Conservation (phyloP, 257 asterid species). For the Nicotiana obtusifolia region DNA sequence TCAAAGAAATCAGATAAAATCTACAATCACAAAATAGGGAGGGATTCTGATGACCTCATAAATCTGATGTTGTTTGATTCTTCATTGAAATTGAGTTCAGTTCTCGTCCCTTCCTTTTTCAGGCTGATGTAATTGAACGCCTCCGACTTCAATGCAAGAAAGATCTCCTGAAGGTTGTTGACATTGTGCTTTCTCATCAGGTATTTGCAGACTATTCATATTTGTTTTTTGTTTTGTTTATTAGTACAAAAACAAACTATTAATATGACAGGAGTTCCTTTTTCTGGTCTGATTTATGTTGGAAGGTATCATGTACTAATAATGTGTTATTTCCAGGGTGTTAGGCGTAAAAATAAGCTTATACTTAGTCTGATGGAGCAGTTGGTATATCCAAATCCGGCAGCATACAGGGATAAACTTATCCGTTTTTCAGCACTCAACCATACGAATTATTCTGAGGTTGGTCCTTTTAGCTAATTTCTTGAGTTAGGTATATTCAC, state of each 20-base stretch:
- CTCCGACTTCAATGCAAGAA: conserved; percentile 89
- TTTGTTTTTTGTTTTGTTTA: too few species aligned
- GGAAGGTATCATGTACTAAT: conserved; percentile 5
- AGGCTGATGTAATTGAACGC: conserved; percentile 98
- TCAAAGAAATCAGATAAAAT: neutral
- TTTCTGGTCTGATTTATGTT: neutral
- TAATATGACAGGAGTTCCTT: conserved; percentile 6
- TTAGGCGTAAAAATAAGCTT: conserved; percentile 80
- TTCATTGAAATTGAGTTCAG: neutral
- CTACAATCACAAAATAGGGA: neutral
- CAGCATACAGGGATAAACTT: conserved; percentile 84
- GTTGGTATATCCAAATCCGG: conserved; percentile 98
- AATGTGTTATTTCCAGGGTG: conserved; percentile 50
- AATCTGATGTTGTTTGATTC: neutral
- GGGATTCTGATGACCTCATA: neutral
- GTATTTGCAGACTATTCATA: conserved; percentile 25
- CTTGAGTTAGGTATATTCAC: neutral
- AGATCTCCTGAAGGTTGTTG: conserved; percentile 86
- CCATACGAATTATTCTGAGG: conserved; percentile 95
- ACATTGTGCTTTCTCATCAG: conserved; percentile 98
- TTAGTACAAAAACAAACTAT: conserved; percentile 1
- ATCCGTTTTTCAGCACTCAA: conserved; percentile 85
- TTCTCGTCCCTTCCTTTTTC: conserved; percentile 26
- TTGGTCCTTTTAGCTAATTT: conserved; percentile 14
- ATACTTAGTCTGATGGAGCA: conserved; percentile 90